These are phyloP conservation scores for Phytophthora pistaciae DNA, from an alignment of 352 stramenopile genomes.

Conservation along the genomic window DNA sequence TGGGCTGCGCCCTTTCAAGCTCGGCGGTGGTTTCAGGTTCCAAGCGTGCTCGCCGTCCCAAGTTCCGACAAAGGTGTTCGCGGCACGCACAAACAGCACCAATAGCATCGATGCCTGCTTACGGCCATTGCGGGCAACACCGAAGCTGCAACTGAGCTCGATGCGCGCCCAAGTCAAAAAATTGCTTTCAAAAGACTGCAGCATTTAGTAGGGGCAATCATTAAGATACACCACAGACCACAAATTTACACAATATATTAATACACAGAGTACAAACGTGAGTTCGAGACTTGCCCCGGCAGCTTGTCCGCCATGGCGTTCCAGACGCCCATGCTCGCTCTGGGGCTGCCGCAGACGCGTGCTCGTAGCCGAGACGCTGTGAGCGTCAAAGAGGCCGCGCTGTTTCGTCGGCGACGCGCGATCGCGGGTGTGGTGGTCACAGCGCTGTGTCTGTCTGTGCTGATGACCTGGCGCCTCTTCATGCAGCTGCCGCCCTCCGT, in stretches of 20 bases:
- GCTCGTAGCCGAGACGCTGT: constrained; percentile 22
- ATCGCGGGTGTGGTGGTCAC: constrained; percentile 32
- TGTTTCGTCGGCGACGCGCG: constrained; percentile 23
- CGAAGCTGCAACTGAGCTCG: no score
- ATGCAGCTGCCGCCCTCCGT: constrained; percentile 39
- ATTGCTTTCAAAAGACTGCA: no score
- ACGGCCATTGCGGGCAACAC: no score
- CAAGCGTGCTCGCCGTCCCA: background rate
- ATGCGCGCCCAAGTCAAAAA: no score
- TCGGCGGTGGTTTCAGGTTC: constrained; percentile 8
- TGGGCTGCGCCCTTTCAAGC: constrained; percentile 19
- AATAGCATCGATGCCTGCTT: no score
- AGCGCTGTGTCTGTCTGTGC: constrained; percentile 46
- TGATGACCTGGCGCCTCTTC: constrained; percentile 54
- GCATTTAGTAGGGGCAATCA: no score
- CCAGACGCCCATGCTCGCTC: constrained; percentile 68
- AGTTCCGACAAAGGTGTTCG: background rate
- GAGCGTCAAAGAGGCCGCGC: constrained; percentile 20
- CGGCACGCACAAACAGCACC: no score
- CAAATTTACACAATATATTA: background rate
- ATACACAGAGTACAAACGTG: background rate
- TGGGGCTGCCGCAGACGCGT: constrained; percentile 59
- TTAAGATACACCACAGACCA: background rate
- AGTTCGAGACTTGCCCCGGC: constrained; percentile 1
- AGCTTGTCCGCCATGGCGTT: constrained; percentile 31